phyloP scores from a whole-genome alignment of 2,329 filamentous ascomycete genomes.

The Talaromyces sp. region DNA sequence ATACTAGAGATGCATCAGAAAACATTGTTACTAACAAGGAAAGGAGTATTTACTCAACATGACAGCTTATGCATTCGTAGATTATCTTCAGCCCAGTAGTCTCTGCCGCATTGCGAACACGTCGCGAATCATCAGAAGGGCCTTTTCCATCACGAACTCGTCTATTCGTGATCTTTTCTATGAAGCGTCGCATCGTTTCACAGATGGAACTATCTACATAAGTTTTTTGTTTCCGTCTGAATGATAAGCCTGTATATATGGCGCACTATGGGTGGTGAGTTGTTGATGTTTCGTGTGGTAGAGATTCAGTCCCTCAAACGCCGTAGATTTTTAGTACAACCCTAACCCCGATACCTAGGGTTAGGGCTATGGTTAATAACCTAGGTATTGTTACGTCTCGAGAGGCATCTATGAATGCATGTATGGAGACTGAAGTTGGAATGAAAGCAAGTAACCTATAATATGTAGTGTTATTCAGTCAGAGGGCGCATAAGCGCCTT shows the following conservation, averaged over 20 bases:
- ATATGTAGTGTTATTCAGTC: not conserved
- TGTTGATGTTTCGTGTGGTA: not conserved
- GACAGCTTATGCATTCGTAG: not conserved
- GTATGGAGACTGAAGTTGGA: not conserved
- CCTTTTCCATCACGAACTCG: not conserved
- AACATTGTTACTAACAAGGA: not conserved
- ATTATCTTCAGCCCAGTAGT: slow-evolving; percentile 9
- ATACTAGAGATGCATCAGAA: slow-evolving; percentile 20
- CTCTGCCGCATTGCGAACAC: not conserved
- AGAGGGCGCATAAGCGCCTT: not conserved
- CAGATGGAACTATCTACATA: not conserved
- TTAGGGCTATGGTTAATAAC: not conserved
- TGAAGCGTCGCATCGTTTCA: not conserved
- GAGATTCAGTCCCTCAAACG: too few species aligned
- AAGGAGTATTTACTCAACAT: slow-evolving; percentile 4
- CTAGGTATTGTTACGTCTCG: too few species aligned
- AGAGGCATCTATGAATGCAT: not conserved
- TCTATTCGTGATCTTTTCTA: not conserved
- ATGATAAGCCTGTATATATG: not conserved
- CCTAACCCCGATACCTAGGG: not conserved
- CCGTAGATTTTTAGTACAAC: not conserved
- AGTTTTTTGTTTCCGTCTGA: not conserved
- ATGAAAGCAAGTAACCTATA: not conserved
- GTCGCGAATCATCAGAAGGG: not conserved
- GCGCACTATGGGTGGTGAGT: not conserved